Base-by-base conservation (phyloP, 2,329 filamentous ascomycete genomes). In the Fusarium armeniacum region DNA sequence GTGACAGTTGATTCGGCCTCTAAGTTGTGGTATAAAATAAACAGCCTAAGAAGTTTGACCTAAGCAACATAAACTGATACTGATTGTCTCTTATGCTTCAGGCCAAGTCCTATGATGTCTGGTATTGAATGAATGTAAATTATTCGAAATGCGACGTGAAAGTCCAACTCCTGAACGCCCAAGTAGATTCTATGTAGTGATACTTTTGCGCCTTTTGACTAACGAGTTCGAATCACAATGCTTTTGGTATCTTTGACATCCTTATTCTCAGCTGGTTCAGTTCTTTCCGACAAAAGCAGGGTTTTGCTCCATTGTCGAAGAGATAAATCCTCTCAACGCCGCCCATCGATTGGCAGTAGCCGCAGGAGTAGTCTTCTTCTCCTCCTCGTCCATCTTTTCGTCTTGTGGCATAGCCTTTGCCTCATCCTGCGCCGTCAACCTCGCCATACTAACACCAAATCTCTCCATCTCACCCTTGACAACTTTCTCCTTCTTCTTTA, bases 261-360 rank as follows among this genome's bases (percentile, higher is more conserved):
- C 15, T 9, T n/a, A 6, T 13, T 9, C 20, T 26, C 28, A 13
- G 6, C 12, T 24, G 13, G 5, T n/a, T 24, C 20, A 79, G 9
- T 62, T 68, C 58, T 78, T 76, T 22, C 60, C 71, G 22, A 65
- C 61, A 73, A 97, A 97, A 5, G 91, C 92, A 16, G 91, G 89
- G 73, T 95, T 95, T 79, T 93, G 91, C 81, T 97, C 93, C 90
- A 97, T 93, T 1, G 93, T 98, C 43, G 90, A 86, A 3, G 92
- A 91, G 53, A 98, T 97, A 76, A 95, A 97, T 12, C 85, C 89
- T 73, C 94, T 88, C 79, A 98, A 78, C 18, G 93, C 93, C 32
- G 91, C 91, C 91, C 93, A 98, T 58, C 92, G 84, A 74, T 85
- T 88, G 12, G 86, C 81, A 18, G 85, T 88, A 13, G 81, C 78